Base-by-base conservation (phyloP, 2,329 filamentous ascomycete species). In the Botrytis elliptica region DNA sequence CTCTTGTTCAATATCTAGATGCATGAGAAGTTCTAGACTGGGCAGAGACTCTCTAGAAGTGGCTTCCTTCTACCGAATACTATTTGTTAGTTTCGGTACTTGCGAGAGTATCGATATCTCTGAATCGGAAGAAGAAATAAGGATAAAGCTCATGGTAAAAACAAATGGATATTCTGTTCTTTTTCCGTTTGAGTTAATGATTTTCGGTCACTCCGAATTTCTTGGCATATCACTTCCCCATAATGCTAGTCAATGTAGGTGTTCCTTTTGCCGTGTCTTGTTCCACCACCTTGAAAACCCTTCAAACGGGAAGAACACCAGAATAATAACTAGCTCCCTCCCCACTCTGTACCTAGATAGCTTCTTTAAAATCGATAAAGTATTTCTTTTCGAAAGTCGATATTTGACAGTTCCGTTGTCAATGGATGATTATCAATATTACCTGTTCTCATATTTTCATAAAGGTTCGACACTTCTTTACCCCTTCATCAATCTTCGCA, bases 401-500 rank as follows among this genome's bases (percentile, higher is more conserved):
- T 14, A 29, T 29, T 16, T 16, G 25, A 14, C 52, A 18, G n/a
- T n/a, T 57, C 29, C 6, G n/a, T 29, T 18, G n/a, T 29, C 12
- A 29, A 18, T 55, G n/a, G 52, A 29, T 29, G n/a, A 29, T 55
- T 16, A 29, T 16, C 25, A 62, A 46, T 12, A 22, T 44, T 65
- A 29, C 18, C 5, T 16, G 42, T 33, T 46, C n/a, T 36, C 63
- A 65, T 65, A 36, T 3, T 7, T 62, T 55, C 12, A 55, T 6
- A 1, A n/a, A 55, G 25, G 12, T n/a, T 14, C 25, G 49, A n/a
- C 22, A n/a, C 25, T 55, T 25, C 22, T 52, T 55, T 55, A 29
- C 65, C 65, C 65, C 65, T 68, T 68, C 65, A 68, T 55, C 65
- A 67, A 67, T 38, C 33, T 38, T 67, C 7, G 20, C 49, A 40